phyloP scores from a whole-genome alignment of 495 filamentous ascomycete genomes.

The Penicillium pulvis region DNA sequence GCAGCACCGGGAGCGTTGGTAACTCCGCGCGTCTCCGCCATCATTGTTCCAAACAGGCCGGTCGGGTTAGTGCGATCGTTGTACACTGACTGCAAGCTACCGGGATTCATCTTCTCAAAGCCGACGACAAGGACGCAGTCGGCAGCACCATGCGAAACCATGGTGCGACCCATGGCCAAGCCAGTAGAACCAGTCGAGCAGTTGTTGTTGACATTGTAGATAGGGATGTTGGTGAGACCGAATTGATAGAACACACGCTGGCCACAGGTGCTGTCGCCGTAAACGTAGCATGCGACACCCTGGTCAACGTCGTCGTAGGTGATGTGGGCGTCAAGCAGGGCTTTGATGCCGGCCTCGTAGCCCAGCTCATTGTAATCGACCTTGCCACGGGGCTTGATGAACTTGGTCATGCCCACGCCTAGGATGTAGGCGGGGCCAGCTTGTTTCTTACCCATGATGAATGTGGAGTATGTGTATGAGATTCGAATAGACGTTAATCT shows the following conservation, averaged over 20 bases:
- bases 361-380: constrained; percentile 70
- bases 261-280: constrained; percentile 91
- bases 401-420: constrained; percentile 98
- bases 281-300: constrained; percentile 96
- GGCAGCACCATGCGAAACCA: constrained; percentile 77
- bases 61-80: constrained; percentile 79
- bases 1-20: constrained; percentile 82
- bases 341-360: constrained; percentile 94
- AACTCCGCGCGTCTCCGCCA: constrained; percentile 76
- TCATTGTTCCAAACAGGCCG: constrained; percentile 71
- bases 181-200: constrained; percentile 93
- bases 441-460: constrained; percentile 52
- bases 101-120: constrained; percentile 97
- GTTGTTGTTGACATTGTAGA: constrained; percentile 98
- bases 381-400: constrained; percentile 95
- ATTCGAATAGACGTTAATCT: not conserved
- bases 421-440: constrained; percentile 76
- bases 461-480: not conserved
- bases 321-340: constrained; percentile 92
- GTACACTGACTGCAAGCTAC: constrained; percentile 77
- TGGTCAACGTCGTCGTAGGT: constrained; percentile 96
- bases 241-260: constrained; percentile 99
- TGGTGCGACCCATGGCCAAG: constrained; percentile 76
- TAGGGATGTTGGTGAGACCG: constrained; percentile 92
- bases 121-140: constrained; percentile 90